Percentiles rank a stretch among this genome's conserved stretches.
Conservation (phyloP, 306 rosid species). For the Quercus cerris region DNA sequence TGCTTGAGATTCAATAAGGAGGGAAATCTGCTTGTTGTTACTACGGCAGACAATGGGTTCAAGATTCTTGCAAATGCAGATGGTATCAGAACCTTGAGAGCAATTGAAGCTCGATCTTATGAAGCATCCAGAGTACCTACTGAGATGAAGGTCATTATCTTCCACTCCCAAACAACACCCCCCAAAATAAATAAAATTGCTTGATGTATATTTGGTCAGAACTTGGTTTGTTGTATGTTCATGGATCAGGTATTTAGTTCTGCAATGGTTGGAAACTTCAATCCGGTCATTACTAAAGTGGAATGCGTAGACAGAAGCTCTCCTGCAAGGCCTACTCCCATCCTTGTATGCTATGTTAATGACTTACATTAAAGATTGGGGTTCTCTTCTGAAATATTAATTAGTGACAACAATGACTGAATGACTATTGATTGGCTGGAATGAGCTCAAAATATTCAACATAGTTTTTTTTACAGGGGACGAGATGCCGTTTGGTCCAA, state of each 20-base stretch:
- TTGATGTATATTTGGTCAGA: constrained; percentile 9
- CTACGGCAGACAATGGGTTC: constrained; percentile 68
- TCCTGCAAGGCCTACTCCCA: constrained; percentile 64
- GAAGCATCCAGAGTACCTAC: constrained; percentile 65
- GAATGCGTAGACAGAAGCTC: constrained; percentile 53
- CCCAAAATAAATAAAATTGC: neutral
- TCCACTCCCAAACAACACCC: neutral
- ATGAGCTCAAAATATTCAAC: neutral
- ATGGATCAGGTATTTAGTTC: constrained; percentile 55
- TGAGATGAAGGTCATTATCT: constrained; percentile 61
- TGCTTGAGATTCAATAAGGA: constrained; percentile 80
- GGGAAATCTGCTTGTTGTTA: constrained; percentile 81
- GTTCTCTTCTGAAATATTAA: constrained; percentile 7
- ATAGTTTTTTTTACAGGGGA: neutral
- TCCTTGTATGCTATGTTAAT: constrained; percentile 43
- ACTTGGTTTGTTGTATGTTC: neutral
- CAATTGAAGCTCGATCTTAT: constrained; percentile 50
- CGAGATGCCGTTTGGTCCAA: neutral
- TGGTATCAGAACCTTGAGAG: constrained; percentile 61
- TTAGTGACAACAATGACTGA: neutral
- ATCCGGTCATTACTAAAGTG: constrained; percentile 66
- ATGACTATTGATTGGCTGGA: neutral
- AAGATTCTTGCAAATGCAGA: constrained; percentile 72
- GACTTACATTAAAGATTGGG: neutral
- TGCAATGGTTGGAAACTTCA: constrained; percentile 42